phyloP scores from a whole-genome alignment of 805 yeast species.

The Ogataea corticis region DNA sequence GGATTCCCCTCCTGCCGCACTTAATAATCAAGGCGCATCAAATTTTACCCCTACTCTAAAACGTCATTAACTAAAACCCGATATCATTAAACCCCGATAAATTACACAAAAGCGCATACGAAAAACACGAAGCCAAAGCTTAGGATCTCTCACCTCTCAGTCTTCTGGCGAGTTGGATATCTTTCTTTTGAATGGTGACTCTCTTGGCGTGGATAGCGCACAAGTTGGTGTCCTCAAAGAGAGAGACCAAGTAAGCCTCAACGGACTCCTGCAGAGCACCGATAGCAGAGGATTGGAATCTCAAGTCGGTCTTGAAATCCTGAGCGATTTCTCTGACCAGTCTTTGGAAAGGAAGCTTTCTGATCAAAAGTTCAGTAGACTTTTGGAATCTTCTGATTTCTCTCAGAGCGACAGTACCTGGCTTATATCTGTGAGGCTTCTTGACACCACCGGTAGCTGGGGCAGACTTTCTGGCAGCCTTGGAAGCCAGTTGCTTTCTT shows the following conservation, averaged over 20 bases:
- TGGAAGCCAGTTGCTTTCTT: slow-evolving; percentile 90
- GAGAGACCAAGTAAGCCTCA: slow-evolving; percentile 94
- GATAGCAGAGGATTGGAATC: slow-evolving; percentile 97
- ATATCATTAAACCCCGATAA: slow-evolving; percentile 20
- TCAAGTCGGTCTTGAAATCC: slow-evolving; percentile 88
- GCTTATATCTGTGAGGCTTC: slow-evolving; percentile 95
- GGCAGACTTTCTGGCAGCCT: slow-evolving; percentile 92
- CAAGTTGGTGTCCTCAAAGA: slow-evolving; percentile 96
- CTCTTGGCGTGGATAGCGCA: slow-evolving; percentile 99
- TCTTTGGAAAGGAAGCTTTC: slow-evolving; percentile 97
- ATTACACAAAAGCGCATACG: slow-evolving; percentile 15
- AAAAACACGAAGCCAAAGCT: slow-evolving; percentile 11
- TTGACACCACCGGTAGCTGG: slow-evolving; percentile 92
- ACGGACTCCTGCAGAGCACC: slow-evolving; percentile 98
- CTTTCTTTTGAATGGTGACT: slow-evolving; percentile 98
- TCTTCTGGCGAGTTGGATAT: slow-evolving; percentile 96
- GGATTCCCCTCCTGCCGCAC: no score
- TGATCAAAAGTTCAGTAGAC: slow-evolving; percentile 90
- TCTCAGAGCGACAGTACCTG: slow-evolving; percentile 95
- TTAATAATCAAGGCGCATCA: no score
- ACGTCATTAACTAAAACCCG: no score
- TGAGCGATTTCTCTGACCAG: slow-evolving; percentile 94
- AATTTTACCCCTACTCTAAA: no score
- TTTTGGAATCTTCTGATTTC: slow-evolving; percentile 98
- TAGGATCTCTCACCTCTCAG: slow-evolving; percentile 95